Conservation (phyloP, 2,329 filamentous ascomycete genomes). For the Monilinia fructicola region DNA sequence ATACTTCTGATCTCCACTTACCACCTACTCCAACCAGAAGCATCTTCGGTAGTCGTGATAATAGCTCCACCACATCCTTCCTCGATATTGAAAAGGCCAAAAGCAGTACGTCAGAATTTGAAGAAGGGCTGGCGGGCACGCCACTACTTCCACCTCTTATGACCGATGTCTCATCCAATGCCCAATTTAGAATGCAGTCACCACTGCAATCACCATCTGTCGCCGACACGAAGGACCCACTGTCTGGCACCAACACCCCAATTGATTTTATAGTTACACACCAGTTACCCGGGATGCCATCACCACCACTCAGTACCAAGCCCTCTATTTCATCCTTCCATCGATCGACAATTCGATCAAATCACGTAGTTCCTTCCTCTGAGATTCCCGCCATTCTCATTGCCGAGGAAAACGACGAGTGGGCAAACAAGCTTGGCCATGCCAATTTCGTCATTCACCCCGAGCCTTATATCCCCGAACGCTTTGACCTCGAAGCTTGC, state of each 20-base stretch:
- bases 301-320: conserved; percentile 74
- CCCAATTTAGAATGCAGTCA: conserved; percentile 63
- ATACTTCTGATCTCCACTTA: conserved; percentile 50
- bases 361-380: conserved; percentile 49
- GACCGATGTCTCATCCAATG: conserved; percentile 49
- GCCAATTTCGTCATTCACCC: conserved; percentile 90
- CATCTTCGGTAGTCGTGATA: conserved; percentile 56
- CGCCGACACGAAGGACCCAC: conserved; percentile 50
- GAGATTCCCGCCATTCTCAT: conserved; percentile 67
- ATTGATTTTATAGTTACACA: conserved; percentile 46
- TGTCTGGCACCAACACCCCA: conserved; percentile 48
- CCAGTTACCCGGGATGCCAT: conserved; percentile 52
- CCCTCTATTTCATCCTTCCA: conserved; percentile 76
- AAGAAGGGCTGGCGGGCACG: conserved; percentile 70
- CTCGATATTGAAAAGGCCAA: conserved; percentile 56
- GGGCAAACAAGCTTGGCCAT: conserved; percentile 83
- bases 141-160: conserved; percentile 83
- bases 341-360: conserved; percentile 44
- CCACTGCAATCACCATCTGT: conserved; percentile 85
- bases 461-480: conserved; percentile 71
- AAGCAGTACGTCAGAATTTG: conserved; percentile 49
- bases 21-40: conserved; percentile 64
- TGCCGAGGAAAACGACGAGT: conserved; percentile 71
- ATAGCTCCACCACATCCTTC: conserved; percentile 47
- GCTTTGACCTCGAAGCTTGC: conserved; percentile 54